Evolutionary conservation across 345 rosid species (phyloP).

Genomic region (Citrus reticulata): DNA sequence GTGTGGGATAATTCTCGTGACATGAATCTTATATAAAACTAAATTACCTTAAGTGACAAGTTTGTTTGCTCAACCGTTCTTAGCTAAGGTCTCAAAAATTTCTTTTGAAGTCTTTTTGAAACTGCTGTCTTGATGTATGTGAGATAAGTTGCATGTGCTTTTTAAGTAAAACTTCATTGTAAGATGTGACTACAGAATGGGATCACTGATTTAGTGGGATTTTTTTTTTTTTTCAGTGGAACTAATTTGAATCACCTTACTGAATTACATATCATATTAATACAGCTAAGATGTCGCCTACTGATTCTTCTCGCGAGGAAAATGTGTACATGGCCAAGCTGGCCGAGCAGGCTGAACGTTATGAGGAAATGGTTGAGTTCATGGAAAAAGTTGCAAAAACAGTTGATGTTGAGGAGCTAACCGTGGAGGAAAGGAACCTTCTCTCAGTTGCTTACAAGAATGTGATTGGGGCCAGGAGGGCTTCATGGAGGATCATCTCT

Average conservation of each 20-base stretch:
- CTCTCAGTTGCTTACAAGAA: slow-evolving; percentile 98
- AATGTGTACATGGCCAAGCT: slow-evolving; percentile 94
- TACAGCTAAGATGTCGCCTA: slow-evolving; percentile 52
- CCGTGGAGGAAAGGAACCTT: slow-evolving; percentile 93
- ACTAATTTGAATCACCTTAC: slow-evolving; percentile 2
- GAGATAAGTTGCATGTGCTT: background rate
- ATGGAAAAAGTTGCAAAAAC: slow-evolving; percentile 96
- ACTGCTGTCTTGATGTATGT: too few relatives aligned
- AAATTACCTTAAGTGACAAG: background rate
- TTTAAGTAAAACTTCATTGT: background rate
- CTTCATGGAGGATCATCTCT: slow-evolving; percentile 98
- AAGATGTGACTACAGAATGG: background rate
- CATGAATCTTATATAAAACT: background rate
- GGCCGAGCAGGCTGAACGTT: slow-evolving; percentile 97
- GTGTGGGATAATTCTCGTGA: too few relatives aligned
- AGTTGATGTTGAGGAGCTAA: slow-evolving; percentile 76
- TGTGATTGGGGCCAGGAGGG: slow-evolving; percentile 98
- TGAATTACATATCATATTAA: slow-evolving; percentile 18
- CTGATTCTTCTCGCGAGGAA: slow-evolving; percentile 77
- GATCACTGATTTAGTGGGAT: background rate
- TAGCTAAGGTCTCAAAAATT: background rate
- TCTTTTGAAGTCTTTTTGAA: background rate
- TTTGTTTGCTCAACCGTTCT: background rate
- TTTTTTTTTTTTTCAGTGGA: background rate
- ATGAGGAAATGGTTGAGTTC: slow-evolving; percentile 96